Percentiles rank a stretch among this genome's conserved stretches.
Evolutionary conservation across 2,329 filamentous ascomycete species (phyloP).

Genomic region (Chaetomiaceae sp.): DNA sequence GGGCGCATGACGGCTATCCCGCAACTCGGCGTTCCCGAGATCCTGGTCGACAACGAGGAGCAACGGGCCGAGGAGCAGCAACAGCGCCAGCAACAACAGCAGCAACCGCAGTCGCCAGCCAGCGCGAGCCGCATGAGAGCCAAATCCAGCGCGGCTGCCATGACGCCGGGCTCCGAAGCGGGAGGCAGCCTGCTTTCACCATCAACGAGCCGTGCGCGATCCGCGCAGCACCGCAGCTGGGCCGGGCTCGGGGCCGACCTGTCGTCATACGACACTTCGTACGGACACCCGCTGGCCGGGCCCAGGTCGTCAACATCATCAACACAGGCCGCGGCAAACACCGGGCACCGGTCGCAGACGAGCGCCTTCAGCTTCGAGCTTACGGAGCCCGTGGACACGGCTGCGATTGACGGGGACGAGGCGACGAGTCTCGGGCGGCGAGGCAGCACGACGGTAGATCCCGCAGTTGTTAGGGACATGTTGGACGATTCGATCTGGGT

Average conservation of each 20-base stretch:
- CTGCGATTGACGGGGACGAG: slow-evolving; percentile 23
- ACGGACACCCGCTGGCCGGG: slow-evolving; percentile 49
- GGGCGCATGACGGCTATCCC: slow-evolving; percentile 75
- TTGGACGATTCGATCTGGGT: slow-evolving; percentile 90
- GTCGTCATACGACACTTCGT: slow-evolving; percentile 39
- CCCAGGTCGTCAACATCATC: slow-evolving; percentile 43
- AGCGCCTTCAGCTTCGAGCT: slow-evolving; percentile 57
- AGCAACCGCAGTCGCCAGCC: slow-evolving; percentile 35
- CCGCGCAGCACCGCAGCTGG: slow-evolving; percentile 35
- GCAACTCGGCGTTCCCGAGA: slow-evolving; percentile 80
- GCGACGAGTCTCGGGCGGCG: slow-evolving; percentile 49
- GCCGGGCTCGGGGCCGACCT: slow-evolving; percentile 40
- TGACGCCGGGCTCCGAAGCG: background rate
- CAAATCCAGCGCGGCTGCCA: slow-evolving; percentile 26
- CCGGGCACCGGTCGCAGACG: slow-evolving; percentile 30
- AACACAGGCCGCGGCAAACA: slow-evolving; percentile 24
- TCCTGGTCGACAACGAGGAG: slow-evolving; percentile 78
- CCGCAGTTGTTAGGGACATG: slow-evolving; percentile 74
- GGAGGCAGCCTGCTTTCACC: slow-evolving; percentile 18
- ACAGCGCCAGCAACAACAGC: slow-evolving; percentile 33
- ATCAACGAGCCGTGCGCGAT: background rate
- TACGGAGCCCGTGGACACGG: slow-evolving; percentile 37
- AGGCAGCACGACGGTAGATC: slow-evolving; percentile 64
- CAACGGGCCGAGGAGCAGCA: slow-evolving; percentile 33
- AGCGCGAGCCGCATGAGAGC: slow-evolving; percentile 6